A percentile compares a stretch with the other conserved stretches of the same genome.
Conservation (phyloP, 2,329 filamentous ascomycete species). For the Chaetomiaceae sp. region DNA sequence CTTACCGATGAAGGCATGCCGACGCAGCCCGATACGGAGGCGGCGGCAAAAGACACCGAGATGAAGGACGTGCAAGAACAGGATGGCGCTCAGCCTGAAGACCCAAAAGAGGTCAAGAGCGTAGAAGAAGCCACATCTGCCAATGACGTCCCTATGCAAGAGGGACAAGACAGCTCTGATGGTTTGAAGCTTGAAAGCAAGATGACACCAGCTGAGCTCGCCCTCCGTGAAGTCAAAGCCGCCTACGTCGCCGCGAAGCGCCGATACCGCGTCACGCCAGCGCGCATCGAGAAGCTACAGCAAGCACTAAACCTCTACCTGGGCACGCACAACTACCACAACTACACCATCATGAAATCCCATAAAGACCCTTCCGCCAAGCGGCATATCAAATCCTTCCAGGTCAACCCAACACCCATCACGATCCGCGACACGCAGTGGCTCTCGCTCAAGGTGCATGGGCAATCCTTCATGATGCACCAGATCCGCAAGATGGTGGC, state of each 20-base stretch:
- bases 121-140: neutral
- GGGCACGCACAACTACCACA: slow-evolving; percentile 91
- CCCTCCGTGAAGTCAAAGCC: slow-evolving; percentile 69
- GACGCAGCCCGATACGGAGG: slow-evolving; percentile 7
- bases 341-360: slow-evolving; percentile 91
- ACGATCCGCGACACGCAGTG: slow-evolving; percentile 90
- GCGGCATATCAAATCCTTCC: slow-evolving; percentile 88
- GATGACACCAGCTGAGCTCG: slow-evolving; percentile 54
- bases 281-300: slow-evolving; percentile 71
- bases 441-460: slow-evolving; percentile 93
- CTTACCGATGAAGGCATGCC: slow-evolving; percentile 20
- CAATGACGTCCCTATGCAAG: neutral
- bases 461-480: slow-evolving; percentile 99
- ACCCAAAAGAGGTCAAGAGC: neutral
- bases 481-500: slow-evolving; percentile 99
- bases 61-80: neutral
- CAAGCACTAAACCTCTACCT: slow-evolving; percentile 68
- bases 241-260: slow-evolving; percentile 81
- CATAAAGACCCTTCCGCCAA: slow-evolving; percentile 78
- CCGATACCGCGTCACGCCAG: slow-evolving; percentile 71
- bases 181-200: slow-evolving; percentile 17
- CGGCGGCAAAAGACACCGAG: neutral
- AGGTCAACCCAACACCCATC: slow-evolving; percentile 69
- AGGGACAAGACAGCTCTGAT: neutral
- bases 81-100: too few species aligned